These are phyloP conservation scores for Aspergillus pseudoviridinutans DNA, from an alignment of 2,329 filamentous ascomycete genomes.

Conservation along the genomic window DNA sequence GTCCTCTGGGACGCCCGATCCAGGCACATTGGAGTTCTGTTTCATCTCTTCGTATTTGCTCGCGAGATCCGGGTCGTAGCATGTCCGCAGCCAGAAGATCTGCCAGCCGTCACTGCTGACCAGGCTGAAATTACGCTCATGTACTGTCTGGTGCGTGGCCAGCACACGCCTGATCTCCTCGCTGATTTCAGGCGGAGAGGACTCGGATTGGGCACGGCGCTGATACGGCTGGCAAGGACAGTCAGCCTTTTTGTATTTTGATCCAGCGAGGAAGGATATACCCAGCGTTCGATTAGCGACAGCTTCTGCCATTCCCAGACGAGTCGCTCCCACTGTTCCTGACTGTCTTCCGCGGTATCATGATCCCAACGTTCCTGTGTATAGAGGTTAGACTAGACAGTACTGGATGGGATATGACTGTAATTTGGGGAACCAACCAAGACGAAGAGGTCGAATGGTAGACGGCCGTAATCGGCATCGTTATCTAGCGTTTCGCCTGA, in stretches of 20 bases:
- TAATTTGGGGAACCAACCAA: neutral
- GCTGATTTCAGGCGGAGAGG: neutral
- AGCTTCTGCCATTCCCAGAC: constrained; percentile 3
- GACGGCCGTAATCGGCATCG: constrained; percentile 48
- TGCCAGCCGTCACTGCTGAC: neutral
- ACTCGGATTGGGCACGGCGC: neutral
- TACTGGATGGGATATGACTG: neutral
- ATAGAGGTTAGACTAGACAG: neutral
- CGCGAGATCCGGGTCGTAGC: neutral
- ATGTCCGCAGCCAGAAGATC: constrained; percentile 4
- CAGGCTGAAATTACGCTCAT: constrained; percentile 1
- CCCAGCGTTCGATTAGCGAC: constrained; percentile 1
- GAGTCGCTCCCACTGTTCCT: constrained; percentile 2
- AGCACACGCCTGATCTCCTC: neutral
- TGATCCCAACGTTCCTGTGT: constrained; percentile 1
- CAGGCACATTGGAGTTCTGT: neutral
- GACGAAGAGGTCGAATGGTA: constrained; percentile 48
- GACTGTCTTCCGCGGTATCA: neutral
- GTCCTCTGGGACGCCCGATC: too few species aligned
- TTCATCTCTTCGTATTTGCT: neutral
- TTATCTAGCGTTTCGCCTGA: constrained; percentile 37
- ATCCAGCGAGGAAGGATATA: neutral
- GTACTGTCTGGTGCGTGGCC: neutral
- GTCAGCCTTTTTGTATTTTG: neutral
- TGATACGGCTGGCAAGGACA: neutral